Conservation (phyloP, 306 rosid species). For the Fragaria nilgerrensis region DNA sequence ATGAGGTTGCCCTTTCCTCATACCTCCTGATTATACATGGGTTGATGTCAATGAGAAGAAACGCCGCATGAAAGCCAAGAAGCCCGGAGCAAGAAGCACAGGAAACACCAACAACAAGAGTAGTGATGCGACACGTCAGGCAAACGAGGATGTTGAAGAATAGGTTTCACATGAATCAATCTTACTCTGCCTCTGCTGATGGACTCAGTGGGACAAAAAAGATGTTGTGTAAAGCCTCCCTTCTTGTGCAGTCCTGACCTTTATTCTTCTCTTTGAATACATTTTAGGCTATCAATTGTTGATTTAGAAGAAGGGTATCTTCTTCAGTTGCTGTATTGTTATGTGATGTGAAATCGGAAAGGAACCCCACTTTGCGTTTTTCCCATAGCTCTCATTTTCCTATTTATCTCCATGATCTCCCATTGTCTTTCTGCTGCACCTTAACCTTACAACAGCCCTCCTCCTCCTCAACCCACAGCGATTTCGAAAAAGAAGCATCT, state of each 20-base stretch:
- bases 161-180: constrained; percentile 19
- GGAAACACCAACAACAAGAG: constrained; percentile 61
- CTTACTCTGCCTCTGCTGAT: constrained; percentile 21
- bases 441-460: no score
- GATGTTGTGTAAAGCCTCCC: constrained; percentile 39
- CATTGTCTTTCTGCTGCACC: no score
- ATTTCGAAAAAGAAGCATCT: no score
- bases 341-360: constrained; percentile 53
- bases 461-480: no score
- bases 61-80: constrained; percentile 90
- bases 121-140: constrained; percentile 60
- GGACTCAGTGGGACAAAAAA: constrained; percentile 37
- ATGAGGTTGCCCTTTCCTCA: constrained; percentile 83
- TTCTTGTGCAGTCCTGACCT: constrained; percentile 43
- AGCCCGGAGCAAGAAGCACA: constrained; percentile 80
- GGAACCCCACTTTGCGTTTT: constrained; percentile 45
- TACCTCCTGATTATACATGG: constrained; percentile 92
- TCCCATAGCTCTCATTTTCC: constrained; percentile 44
- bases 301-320: constrained; percentile 46
- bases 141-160: constrained; percentile 64
- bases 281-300: constrained; percentile 50
- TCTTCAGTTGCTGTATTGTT: constrained; percentile 51
- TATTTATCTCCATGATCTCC: constrained; percentile 37
- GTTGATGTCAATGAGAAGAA: constrained; percentile 95
- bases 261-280: constrained; percentile 52